Evolutionary conservation across 2,329 filamentous ascomycete genomes (phyloP), one percentile per base, ranked within the genome.

Genomic region (Chrysoporthe cubensis): DNA sequence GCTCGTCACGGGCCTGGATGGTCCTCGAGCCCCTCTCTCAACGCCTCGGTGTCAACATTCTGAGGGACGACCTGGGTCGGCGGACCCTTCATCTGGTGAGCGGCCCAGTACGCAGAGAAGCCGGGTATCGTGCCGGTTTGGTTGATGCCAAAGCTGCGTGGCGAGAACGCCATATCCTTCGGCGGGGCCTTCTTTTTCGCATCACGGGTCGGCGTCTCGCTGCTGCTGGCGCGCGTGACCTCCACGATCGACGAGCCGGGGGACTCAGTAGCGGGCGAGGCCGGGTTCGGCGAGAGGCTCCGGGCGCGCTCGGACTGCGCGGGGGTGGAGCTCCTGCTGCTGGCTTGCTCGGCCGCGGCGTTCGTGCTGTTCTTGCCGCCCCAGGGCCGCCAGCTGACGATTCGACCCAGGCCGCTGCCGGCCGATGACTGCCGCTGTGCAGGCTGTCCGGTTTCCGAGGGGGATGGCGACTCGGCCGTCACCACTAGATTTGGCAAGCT

Each of bases 41-140:
- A 75, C 9, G 88, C 86, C 54, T 87, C 84, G 46, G 83, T 81
- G 74, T 92, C 88, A 32, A 92, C 76, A 1, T 78, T 78, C 37
- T 86, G 83, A 0, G 90, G 81, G 18, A 85, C 84, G 13, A 91
- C 85, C 68, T 84, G 85, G 46, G 84, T 82, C 2, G 87, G 85
- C 1, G 86, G 80, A 46, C 77, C 82, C 77, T 79, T 86, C 74
- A 77, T 86, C 77, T 79, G 86, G 74, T 78, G 81, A 1, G 81
- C 78, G 2, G 81, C 79, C 77, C 83, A 82, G 71, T 85, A 87
- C 66, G 86, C 82, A 37, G 87, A 83, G 71, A 95, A 91, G 0
- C 92, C 92, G 0, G 91, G 87, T 56, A 96, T 90, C 0, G 88
- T 84, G 0, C 92, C 92, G 1, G 87, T 84, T 75, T 95, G 92